Percentiles rank a stretch among this genome's conserved stretches.
Conservation (phyloP, 2,329 filamentous ascomycete species). For the Endothia cerciana region DNA sequence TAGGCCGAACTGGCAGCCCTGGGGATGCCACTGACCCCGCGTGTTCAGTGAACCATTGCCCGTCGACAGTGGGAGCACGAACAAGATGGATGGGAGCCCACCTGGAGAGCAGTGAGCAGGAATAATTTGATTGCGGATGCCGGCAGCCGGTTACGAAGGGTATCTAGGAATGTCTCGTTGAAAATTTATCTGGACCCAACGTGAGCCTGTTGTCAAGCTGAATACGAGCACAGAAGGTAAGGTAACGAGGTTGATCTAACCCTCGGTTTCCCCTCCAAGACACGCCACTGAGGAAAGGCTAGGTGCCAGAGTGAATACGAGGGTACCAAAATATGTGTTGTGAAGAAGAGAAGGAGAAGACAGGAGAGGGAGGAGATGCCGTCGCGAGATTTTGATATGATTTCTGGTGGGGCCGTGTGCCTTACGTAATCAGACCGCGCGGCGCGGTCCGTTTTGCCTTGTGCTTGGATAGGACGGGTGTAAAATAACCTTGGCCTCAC, state of each 20-base stretch:
- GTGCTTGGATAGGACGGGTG: background rate
- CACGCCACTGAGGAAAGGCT: constrained; percentile 53
- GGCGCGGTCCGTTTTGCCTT: background rate
- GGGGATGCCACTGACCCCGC: background rate
- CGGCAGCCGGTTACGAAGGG: background rate
- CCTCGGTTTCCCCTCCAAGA: constrained; percentile 73
- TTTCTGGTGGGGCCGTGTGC: constrained; percentile 14
- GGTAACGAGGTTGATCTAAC: constrained; percentile 60
- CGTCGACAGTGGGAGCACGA: background rate
- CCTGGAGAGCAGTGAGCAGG: background rate
- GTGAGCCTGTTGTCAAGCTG: constrained; percentile 29
- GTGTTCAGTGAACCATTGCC: background rate
- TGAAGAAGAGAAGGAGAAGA: constrained; percentile 37
- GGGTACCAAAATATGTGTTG: constrained; percentile 50
- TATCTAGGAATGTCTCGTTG: constrained; percentile 24
- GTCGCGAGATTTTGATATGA: constrained; percentile 30
- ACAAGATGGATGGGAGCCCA: background rate
- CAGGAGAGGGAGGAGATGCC: background rate
- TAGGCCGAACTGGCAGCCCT: background rate
- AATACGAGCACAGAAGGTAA: constrained; percentile 53
- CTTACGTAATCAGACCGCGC: constrained; percentile 20
- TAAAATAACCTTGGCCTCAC: too few relatives aligned
- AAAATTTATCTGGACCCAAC: constrained; percentile 43
- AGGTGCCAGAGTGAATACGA: constrained; percentile 72
- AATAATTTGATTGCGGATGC: background rate